phyloP scores from a whole-genome alignment of 768 basidiomycete genomes.

The Tephrocybe rancida region DNA sequence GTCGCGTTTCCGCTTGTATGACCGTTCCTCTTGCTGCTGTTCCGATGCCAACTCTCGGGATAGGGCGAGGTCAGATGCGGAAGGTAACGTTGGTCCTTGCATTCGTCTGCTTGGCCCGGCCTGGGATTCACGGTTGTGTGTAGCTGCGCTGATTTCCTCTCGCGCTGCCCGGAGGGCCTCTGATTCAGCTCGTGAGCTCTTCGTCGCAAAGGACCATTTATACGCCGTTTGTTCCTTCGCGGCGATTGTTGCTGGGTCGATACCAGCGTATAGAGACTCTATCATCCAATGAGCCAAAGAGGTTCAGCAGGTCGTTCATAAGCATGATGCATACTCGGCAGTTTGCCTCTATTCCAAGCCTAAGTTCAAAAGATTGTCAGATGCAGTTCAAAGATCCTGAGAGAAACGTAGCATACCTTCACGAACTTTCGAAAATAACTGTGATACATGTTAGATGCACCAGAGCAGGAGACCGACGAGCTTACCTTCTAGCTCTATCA shows the following conservation, averaged over 20 bases:
- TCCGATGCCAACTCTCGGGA: slow-evolving; percentile 67
- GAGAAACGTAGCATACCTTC: slow-evolving; percentile 53
- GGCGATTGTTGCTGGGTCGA: slow-evolving; percentile 53
- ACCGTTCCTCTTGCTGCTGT: slow-evolving; percentile 49
- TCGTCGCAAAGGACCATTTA: slow-evolving; percentile 86
- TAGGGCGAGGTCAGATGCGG: slow-evolving; percentile 66
- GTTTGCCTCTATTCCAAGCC: slow-evolving; percentile 83
- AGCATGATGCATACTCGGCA: slow-evolving; percentile 51
- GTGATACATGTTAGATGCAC: slow-evolving; percentile 30
- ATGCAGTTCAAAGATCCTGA: not conserved
- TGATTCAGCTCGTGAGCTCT: slow-evolving; percentile 57
- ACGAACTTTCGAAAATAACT: slow-evolving; percentile 95
- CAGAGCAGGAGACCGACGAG: slow-evolving; percentile 13
- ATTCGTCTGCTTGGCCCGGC: slow-evolving; percentile 38
- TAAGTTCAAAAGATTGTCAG: slow-evolving; percentile 25
- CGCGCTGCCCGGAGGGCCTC: slow-evolving; percentile 61
- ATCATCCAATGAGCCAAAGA: not conserved
- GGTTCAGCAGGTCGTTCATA: not conserved
- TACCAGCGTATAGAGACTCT: slow-evolving; percentile 64
- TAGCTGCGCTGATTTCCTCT: slow-evolving; percentile 57
- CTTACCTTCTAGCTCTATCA: slow-evolving; percentile 77
- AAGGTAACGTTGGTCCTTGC: slow-evolving; percentile 71
- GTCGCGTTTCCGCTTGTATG: slow-evolving; percentile 67
- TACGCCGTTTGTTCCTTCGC: slow-evolving; percentile 78
- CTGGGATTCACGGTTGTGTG: slow-evolving; percentile 33